Evolutionary conservation across 78 protist species (phyloP).

Genomic region (Isochrysis galbana): DNA sequence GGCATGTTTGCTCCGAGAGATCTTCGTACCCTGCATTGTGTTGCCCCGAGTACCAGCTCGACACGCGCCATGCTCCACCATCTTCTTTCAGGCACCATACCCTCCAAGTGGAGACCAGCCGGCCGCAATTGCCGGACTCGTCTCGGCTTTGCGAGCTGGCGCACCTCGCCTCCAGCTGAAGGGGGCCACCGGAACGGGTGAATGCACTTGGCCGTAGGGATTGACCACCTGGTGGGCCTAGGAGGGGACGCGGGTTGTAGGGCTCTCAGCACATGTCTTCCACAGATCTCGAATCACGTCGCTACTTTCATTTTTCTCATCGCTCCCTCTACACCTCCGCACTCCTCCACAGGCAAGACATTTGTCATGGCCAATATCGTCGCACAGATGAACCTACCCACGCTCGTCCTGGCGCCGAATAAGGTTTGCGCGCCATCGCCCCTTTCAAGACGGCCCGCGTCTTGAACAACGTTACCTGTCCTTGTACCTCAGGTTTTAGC

Average conservation of each 20-base stretch:
- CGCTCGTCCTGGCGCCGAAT: slow-evolving; percentile 53
- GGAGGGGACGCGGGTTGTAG: too few species aligned
- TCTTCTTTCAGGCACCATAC: not conserved
- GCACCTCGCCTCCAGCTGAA: not conserved
- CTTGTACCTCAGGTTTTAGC: slow-evolving; percentile 9
- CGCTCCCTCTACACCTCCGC: too few species aligned
- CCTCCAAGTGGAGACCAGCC: slow-evolving; percentile 31
- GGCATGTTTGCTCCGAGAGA: not conserved
- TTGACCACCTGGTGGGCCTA: not conserved
- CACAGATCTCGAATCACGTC: too few species aligned
- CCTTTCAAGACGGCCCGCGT: not conserved
- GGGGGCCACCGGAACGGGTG: not conserved
- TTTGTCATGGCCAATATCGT: slow-evolving; percentile 37
- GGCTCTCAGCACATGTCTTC: too few species aligned
- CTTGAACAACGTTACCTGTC: not conserved
- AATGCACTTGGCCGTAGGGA: not conserved
- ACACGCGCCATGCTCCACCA: not conserved
- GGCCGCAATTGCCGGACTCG: not conserved
- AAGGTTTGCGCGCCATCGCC: slow-evolving; percentile 6
- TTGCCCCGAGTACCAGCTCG: not conserved
- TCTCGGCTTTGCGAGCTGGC: not conserved
- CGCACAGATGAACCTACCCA: not conserved
- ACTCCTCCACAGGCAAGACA: slow-evolving; percentile 59
- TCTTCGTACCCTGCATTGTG: not conserved
- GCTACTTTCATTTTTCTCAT: too few species aligned